Evolutionary conservation across 306 rosid species (phyloP).

Genomic region (Casuarina equisetifolia): DNA sequence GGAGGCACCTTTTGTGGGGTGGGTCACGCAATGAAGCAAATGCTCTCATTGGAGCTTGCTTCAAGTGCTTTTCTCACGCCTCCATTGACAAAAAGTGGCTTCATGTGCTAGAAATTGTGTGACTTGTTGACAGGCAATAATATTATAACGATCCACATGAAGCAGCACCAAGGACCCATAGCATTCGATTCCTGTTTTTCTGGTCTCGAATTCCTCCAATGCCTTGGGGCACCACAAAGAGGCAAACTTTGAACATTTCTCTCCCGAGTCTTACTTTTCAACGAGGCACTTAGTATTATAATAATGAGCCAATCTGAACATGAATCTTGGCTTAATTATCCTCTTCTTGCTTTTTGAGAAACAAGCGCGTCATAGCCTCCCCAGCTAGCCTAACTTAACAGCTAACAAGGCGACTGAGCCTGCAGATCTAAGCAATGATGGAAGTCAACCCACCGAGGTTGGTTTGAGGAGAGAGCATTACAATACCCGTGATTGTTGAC

Average conservation of each 20-base stretch:
- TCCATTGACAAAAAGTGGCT: slow-evolving; percentile 29
- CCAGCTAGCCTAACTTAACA: too few species aligned
- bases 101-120: slow-evolving; percentile 39
- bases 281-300: too few species aligned
- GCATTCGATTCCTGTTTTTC: neutral
- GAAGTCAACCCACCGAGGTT: too few species aligned
- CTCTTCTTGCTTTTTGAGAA: too few species aligned
- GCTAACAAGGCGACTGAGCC: too few species aligned
- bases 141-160: neutral
- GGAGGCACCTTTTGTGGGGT: slow-evolving; percentile 32
- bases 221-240: neutral
- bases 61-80: slow-evolving; percentile 63
- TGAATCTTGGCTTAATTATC: too few species aligned
- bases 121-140: neutral
- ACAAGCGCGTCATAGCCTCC: too few species aligned
- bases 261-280: too few species aligned
- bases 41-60: slow-evolving; percentile 20
- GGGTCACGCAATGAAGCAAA: slow-evolving; percentile 57
- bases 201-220: neutral
- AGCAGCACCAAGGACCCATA: neutral
- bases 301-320: too few species aligned
- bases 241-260: neutral
- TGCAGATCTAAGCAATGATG: too few species aligned
- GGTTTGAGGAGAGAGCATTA: slow-evolving; percentile 18
- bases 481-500: neutral